Conservation (phyloP, 345 rosid species). For the Geranium rotundifolium region DNA sequence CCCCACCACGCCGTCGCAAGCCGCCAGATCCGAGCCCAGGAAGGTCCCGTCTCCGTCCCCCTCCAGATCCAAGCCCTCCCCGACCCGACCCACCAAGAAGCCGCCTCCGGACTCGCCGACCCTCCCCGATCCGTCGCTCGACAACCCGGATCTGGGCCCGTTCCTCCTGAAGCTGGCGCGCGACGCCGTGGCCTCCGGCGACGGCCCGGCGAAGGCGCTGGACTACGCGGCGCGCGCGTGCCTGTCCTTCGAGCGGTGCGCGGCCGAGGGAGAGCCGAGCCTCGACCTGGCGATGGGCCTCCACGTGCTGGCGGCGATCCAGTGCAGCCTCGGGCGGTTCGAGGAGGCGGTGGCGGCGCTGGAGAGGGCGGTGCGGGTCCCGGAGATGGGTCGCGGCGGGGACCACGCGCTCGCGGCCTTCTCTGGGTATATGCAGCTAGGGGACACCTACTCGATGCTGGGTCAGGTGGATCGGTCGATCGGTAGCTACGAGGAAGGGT, state of each 20-base stretch:
- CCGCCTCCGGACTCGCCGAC: conserved; percentile 57
- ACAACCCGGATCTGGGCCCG: conserved; percentile 98
- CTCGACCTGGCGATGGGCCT: conserved; percentile 92
- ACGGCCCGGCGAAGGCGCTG: conserved; percentile 77
- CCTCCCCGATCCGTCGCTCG: conserved; percentile 58
- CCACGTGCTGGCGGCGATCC: conserved; percentile 87
- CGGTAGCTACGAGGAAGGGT: conserved; percentile 71
- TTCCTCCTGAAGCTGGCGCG: conserved; percentile 92
- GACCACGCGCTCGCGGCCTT: conserved; percentile 90
- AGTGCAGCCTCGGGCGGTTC: conserved; percentile 86
- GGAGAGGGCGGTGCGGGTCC: conserved; percentile 73
- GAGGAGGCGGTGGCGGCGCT: conserved; percentile 89
- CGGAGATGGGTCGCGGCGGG: conserved; percentile 56
- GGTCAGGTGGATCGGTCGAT: conserved; percentile 87
- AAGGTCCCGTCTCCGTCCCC: conserved; percentile 68
- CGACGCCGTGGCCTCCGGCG: conserved; percentile 88
- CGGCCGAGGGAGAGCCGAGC: conserved; percentile 66
- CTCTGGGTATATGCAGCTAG: conserved; percentile 94
- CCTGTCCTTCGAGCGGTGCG: conserved; percentile 78
- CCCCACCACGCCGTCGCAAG: conserved; percentile 42
- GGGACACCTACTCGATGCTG: conserved; percentile 93
- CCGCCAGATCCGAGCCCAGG: conserved; percentile 15
- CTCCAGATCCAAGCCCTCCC: conserved; percentile 77
- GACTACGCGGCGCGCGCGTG: conserved; percentile 91
- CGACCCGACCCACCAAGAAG: conserved; percentile 52